Evolutionary conservation across 306 rosid species (phyloP), one percentile per base, ranked within the genome.

Genomic region (Carpinus viminea): DNA sequence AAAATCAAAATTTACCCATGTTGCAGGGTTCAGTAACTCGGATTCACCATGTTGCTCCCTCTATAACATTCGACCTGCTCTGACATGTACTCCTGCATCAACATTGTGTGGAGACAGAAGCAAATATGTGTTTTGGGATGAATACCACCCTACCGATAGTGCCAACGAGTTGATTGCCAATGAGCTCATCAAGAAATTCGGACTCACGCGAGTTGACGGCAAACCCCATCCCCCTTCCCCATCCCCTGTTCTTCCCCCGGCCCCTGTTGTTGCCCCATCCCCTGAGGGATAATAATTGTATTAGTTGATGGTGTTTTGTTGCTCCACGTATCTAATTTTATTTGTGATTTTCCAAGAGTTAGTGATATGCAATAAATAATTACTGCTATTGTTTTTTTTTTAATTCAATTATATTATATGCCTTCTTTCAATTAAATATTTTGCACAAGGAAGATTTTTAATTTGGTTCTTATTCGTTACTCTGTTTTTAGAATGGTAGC

Each of bases 111-210:
- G 75, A 72, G 97, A 95, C 66, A 91, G 99, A 88, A 95, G 99
- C 86, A 93, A 95, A 70, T 93, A 95, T 54, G 92, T 95, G 68
- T 95, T 95, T 78, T 95, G 98, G 99, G 99, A 95, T 70, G 99
- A 95, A 76, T 95, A 95, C 56, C 99, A 95, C 82, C 99, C 99
- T 3, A 76, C 97, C 0, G 99, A 95, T 78, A 84, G 81, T 51
- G 99, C 99, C 46, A 95, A 90, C 77, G 88, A 90, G 80, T 18
- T 93, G 0, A 84, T 95, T 85, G 98, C 99, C 2, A 87, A 72
- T 13, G 98, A 93, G 83, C 97, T 93, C 80, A 88, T 95, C 77
- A 93, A 91, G 88, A 95, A 91, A 84, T 92, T 95, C 17, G 89
- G 93, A 59, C 76, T 90, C 43, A 0, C 1, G 5, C 68, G 56